phyloP scores from a whole-genome alignment of 352 stramenopile species.

The Pythium insidiosum region DNA sequence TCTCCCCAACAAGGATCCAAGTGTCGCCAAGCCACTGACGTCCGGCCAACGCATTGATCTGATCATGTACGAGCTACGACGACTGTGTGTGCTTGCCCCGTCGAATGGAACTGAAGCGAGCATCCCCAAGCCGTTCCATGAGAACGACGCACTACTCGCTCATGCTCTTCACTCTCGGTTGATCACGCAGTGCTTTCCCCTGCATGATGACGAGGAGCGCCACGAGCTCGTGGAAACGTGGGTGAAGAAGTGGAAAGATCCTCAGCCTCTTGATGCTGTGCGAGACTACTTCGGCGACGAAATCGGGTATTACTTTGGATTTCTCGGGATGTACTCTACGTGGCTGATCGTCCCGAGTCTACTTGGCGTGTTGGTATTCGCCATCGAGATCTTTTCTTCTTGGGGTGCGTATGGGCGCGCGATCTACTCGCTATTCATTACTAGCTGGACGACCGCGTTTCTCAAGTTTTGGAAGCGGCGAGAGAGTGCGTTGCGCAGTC shows the following conservation, averaged over 20 bases:
- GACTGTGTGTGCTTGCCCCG: constrained; percentile 30
- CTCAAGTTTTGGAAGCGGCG: constrained; percentile 90
- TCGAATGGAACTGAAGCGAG: constrained; percentile 8
- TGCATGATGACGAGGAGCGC: constrained; percentile 70
- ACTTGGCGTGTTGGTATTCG: constrained; percentile 85
- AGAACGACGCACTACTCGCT: constrained; percentile 57
- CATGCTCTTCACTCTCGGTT: constrained; percentile 62
- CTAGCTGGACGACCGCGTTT: constrained; percentile 86
- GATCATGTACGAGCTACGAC: constrained; percentile 60
- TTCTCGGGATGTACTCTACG: constrained; percentile 93
- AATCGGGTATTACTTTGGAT: constrained; percentile 98
- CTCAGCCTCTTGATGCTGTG: constrained; percentile 50
- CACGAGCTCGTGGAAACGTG: constrained; percentile 53
- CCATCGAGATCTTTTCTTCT: constrained; percentile 56
- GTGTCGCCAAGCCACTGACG: constrained; percentile 33
- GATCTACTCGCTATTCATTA: constrained; percentile 87
- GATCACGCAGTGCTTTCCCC: constrained; percentile 59
- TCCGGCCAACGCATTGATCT: constrained; percentile 75
- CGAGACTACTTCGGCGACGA: constrained; percentile 81
- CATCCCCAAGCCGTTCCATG: constrained; percentile 53
- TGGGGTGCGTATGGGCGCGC: constrained; percentile 55
- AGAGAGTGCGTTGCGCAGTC: constrained; percentile 76
- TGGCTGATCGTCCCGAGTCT: constrained; percentile 89
- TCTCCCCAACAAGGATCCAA: constrained; percentile 32
- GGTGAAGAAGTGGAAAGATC: constrained; percentile 61